phyloP scores from a whole-genome alignment of 805 yeast species.

The Hanseniaspora singularis region DNA sequence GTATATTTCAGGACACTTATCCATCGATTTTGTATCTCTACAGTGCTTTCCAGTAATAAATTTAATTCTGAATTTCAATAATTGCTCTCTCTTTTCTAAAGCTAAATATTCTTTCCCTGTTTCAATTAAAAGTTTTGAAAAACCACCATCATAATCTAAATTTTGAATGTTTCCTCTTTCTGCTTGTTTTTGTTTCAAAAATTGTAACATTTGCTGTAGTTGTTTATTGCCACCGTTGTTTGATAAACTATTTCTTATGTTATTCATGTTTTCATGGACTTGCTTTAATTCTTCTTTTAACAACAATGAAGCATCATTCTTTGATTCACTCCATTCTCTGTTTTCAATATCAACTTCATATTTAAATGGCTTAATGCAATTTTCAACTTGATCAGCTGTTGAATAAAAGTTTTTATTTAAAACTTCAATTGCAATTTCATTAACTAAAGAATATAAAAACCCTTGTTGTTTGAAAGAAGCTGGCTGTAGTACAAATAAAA shows the following conservation, averaged over 20 bases:
- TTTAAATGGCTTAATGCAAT: constrained; percentile 94
- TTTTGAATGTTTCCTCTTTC: background rate
- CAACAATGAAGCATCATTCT: constrained; percentile 62
- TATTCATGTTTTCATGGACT: constrained; percentile 37
- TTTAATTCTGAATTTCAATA: constrained; percentile 63
- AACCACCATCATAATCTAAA: constrained; percentile 64
- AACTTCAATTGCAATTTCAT: constrained; percentile 73
- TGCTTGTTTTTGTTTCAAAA: constrained; percentile 33
- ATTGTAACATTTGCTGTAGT: constrained; percentile 68
- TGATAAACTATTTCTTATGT: constrained; percentile 46
- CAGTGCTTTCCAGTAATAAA: constrained; percentile 62
- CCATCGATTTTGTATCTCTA: constrained; percentile 64
- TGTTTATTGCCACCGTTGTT: constrained; percentile 73
- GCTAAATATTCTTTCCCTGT: constrained; percentile 80
- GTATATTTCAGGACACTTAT: constrained; percentile 88
- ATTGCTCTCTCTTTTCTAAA: constrained; percentile 55
- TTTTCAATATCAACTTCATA: constrained; percentile 95
- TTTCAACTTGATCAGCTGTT: constrained; percentile 97
- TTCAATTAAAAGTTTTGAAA: constrained; percentile 59
- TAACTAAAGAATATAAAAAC: constrained; percentile 64
- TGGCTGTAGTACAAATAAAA: constrained; percentile 60
- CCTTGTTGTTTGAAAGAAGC: constrained; percentile 48
- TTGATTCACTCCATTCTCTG: constrained; percentile 77
- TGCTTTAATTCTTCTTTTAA: constrained; percentile 77
- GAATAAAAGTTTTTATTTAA: constrained; percentile 68